A percentile compares a stretch with the other conserved stretches of the same genome.
These are phyloP conservation scores for Rubroshorea leprosula DNA, from an alignment of 345 rosid genomes.

Conservation along the genomic window DNA sequence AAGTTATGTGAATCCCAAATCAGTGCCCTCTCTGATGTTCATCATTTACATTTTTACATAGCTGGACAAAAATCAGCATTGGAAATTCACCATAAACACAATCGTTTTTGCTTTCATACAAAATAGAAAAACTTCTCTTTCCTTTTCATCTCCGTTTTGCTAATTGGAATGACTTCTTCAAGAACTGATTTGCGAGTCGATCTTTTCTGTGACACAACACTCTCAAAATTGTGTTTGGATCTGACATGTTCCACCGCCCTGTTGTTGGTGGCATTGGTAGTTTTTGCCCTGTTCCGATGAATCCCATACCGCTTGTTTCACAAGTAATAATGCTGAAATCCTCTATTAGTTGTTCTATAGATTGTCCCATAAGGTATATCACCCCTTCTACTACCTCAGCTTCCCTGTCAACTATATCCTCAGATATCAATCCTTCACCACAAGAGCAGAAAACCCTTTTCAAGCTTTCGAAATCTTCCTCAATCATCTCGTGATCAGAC, in stretches of 20 bases:
- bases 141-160: constrained; percentile 47
- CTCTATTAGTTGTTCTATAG: constrained; percentile 69
- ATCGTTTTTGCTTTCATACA: background rate
- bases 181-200: constrained; percentile 54
- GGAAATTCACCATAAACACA: constrained; percentile 7
- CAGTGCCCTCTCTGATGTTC: no score
- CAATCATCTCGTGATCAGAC: constrained; percentile 48
- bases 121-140: background rate
- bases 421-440: constrained; percentile 69
- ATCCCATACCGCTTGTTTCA: constrained; percentile 49
- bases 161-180: constrained; percentile 66
- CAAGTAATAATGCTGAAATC: constrained; percentile 60
- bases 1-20: no score
- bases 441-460: constrained; percentile 62
- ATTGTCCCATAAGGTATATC: constrained; percentile 57
- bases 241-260: constrained; percentile 67
- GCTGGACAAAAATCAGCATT: background rate
- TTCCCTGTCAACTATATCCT: constrained; percentile 60
- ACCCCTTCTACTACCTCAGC: constrained; percentile 75
- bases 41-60: background rate
- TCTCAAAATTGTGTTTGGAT: constrained; percentile 80
- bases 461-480: constrained; percentile 66
- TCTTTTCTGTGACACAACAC: constrained; percentile 80
- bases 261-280: constrained; percentile 78
- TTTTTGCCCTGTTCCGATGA: constrained; percentile 44